Conservation (phyloP, 306 rosid genomes). For the Cucumis cinereus region DNA sequence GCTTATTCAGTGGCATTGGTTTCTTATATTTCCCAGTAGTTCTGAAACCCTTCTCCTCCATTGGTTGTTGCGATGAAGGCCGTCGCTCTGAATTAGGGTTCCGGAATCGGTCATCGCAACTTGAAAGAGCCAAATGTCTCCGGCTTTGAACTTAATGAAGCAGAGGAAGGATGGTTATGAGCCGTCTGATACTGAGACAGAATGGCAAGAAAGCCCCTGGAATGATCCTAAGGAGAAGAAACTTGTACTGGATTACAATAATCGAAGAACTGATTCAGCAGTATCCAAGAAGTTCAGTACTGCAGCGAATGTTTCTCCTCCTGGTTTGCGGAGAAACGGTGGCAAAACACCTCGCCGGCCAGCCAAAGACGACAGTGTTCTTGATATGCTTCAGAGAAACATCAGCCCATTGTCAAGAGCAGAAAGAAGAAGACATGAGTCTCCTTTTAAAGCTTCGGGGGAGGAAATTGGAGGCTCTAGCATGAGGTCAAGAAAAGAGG, state of each 20-base stretch:
- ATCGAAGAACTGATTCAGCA: slow-evolving; percentile 11
- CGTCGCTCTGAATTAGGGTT: neutral
- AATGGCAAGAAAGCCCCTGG: slow-evolving; percentile 47
- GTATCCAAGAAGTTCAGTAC: slow-evolving; percentile 22
- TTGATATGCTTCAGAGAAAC: slow-evolving; percentile 19
- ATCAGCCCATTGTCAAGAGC: slow-evolving; percentile 41
- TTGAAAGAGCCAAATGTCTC: slow-evolving; percentile 15
- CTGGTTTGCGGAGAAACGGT: slow-evolving; percentile 27
- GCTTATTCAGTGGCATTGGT: neutral
- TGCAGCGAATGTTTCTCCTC: slow-evolving; percentile 21
- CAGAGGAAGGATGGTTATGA: slow-evolving; percentile 73
- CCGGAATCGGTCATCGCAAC: neutral
- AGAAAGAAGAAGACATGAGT: slow-evolving; percentile 30
- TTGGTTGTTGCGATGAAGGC: neutral
- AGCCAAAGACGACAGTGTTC: slow-evolving; percentile 14
- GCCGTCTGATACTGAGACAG: slow-evolving; percentile 84
- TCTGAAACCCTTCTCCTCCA: neutral
- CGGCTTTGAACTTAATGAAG: slow-evolving; percentile 22
- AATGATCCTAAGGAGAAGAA: slow-evolving; percentile 23
- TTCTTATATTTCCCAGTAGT: slow-evolving; percentile 1
- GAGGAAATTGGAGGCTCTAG: slow-evolving; percentile 11
- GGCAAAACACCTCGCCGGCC: slow-evolving; percentile 59
- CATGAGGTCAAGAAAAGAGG: slow-evolving; percentile 9
- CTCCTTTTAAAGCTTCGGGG: slow-evolving; percentile 20
- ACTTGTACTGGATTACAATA: slow-evolving; percentile 13